Evolutionary conservation across 2,329 filamentous ascomycete species (phyloP).

Genomic region (Fusarium drepaniforme): DNA sequence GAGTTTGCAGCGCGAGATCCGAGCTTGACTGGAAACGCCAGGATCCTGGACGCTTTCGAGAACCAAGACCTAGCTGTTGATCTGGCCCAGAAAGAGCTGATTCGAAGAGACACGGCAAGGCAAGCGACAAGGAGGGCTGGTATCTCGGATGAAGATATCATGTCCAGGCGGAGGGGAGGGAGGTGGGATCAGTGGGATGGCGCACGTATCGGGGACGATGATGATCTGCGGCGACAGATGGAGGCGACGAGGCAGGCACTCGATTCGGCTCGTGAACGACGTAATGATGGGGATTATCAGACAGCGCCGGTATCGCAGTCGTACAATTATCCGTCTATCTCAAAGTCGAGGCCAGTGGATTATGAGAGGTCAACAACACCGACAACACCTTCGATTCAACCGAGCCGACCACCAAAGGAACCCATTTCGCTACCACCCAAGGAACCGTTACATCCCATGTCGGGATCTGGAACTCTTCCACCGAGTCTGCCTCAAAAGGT

Average conservation of each 20-base stretch:
- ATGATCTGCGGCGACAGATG: constrained; percentile 64
- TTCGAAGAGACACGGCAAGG: constrained; percentile 72
- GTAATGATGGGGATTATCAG: constrained; percentile 42
- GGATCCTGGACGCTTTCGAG: constrained; percentile 76
- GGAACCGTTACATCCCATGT: constrained; percentile 32
- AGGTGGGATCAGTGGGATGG: constrained; percentile 58
- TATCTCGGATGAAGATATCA: constrained; percentile 68
- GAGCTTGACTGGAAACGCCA: constrained; percentile 67
- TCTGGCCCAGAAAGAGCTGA: constrained; percentile 79
- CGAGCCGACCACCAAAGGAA: constrained; percentile 51
- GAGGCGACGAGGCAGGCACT: constrained; percentile 63
- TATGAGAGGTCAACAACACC: constrained; percentile 51
- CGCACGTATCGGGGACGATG: constrained; percentile 50
- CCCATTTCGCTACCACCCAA: constrained; percentile 37
- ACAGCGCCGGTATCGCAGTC: constrained; percentile 43
- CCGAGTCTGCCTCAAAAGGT: constrained; percentile 48
- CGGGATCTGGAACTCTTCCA: constrained; percentile 7
- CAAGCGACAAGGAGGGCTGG: constrained; percentile 69
- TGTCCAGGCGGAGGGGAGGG: constrained; percentile 61
- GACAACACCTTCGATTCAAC: constrained; percentile 43
- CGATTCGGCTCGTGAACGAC: constrained; percentile 50
- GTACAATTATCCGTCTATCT: constrained; percentile 70
- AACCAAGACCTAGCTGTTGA: constrained; percentile 82
- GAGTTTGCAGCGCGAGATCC: constrained; percentile 69
- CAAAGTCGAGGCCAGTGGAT: constrained; percentile 61